Conservation (phyloP, 1,284 basidiomycete genomes). For the Lentinula novae-zelandiae region DNA sequence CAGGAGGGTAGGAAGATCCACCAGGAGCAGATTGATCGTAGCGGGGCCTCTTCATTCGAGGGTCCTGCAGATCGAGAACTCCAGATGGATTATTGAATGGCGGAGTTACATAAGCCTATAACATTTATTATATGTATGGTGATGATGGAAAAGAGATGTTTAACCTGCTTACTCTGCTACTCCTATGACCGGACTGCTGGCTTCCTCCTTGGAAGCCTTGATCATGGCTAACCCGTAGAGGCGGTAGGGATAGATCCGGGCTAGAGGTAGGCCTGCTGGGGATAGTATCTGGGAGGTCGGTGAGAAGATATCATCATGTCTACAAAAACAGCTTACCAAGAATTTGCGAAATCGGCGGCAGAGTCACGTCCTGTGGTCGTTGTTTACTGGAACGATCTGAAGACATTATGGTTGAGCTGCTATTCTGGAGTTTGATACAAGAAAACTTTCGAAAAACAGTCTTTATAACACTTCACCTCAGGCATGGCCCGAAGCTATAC, state of each 20-base stretch:
- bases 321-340: conserved; percentile 13
- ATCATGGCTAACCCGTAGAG: background rate
- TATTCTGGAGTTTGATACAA: background rate
- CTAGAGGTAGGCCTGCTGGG: background rate
- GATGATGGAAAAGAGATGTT: background rate
- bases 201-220: background rate
- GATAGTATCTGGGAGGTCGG: background rate
- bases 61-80: background rate
- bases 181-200: background rate
- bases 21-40: background rate
- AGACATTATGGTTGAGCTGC: conserved; percentile 11
- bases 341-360: conserved; percentile 20
- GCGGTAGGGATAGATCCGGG: conserved; percentile 2
- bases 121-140: background rate
- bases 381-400: conserved; percentile 12
- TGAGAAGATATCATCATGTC: background rate
- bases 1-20: background rate
- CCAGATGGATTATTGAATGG: background rate
- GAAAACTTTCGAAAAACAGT: background rate
- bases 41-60: conserved; percentile 1
- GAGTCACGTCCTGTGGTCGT: conserved; percentile 11
- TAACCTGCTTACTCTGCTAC: background rate
- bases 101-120: background rate
- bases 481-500: background rate
- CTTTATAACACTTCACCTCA: background rate